These are phyloP conservation scores for Wickerhamomyces alni DNA, from an alignment of 805 yeast genomes.

Conservation along the genomic window DNA sequence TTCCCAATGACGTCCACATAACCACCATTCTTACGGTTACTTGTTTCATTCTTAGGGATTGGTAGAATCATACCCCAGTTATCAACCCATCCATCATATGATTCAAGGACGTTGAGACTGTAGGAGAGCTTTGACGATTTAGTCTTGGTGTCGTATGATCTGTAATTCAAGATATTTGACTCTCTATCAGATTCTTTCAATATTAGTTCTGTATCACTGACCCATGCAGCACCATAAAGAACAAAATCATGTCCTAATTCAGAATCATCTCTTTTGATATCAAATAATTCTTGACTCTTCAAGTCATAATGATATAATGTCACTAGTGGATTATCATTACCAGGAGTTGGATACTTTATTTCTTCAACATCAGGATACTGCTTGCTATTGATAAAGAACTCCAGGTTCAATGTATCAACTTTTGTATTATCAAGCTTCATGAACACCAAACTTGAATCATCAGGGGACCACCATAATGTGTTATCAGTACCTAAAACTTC, in stretches of 20 bases:
- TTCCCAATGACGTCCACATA: conserved; percentile 56
- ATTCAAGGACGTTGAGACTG: conserved; percentile 32
- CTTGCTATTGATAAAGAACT: conserved; percentile 38
- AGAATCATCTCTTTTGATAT: conserved; percentile 21
- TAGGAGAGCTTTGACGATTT: conserved; percentile 34
- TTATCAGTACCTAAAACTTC: conserved; percentile 57
- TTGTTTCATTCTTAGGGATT: conserved; percentile 30
- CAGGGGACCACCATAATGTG: conserved; percentile 71
- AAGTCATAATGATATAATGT: conserved; percentile 39
- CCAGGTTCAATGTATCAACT: conserved; percentile 48
- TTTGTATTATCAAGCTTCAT: conserved; percentile 53
- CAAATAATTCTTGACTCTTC: conserved; percentile 13
- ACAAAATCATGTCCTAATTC: conserved; percentile 40
- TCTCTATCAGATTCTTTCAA: conserved; percentile 60
- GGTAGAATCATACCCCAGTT: conserved; percentile 35
- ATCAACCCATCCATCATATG: conserved; percentile 55
- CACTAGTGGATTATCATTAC: conserved; percentile 52
- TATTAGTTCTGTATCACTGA: conserved; percentile 40
- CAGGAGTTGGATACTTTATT: conserved; percentile 72
- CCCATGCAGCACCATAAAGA: conserved; percentile 60
- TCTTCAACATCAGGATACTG: conserved; percentile 41
- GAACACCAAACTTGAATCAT: conserved; percentile 49
- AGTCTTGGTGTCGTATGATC: conserved; percentile 31
- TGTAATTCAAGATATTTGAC: conserved; percentile 49
- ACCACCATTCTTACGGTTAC: conserved; percentile 35